phyloP scores from a whole-genome alignment of 805 yeast species.

The Starmerella scarabaei region DNA sequence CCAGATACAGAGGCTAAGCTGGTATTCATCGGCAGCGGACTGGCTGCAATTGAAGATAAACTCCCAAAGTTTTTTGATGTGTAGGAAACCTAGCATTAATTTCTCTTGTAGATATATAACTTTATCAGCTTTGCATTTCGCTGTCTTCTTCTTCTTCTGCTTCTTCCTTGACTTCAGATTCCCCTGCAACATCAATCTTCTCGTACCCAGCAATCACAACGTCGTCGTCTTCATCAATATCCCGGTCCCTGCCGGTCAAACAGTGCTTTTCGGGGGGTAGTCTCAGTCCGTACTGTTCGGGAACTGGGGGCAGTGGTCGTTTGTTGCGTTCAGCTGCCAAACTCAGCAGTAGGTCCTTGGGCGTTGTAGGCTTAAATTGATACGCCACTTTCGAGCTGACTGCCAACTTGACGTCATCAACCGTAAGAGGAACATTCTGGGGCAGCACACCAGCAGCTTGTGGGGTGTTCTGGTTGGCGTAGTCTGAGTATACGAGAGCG shows the following conservation, averaged over 20 bases:
- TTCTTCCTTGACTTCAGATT: slow-evolving; percentile 3
- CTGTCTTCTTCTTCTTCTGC: slow-evolving; percentile 2
- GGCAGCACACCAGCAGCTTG: slow-evolving; percentile 29
- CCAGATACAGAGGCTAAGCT: slow-evolving; percentile 40
- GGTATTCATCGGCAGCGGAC: slow-evolving; percentile 63
- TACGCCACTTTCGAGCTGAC: slow-evolving; percentile 89
- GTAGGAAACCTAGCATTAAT: not conserved
- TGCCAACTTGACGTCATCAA: slow-evolving; percentile 85
- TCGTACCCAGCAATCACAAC: slow-evolving; percentile 21
- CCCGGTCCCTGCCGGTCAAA: slow-evolving; percentile 72
- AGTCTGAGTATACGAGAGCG: slow-evolving; percentile 80
- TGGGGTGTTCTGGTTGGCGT: slow-evolving; percentile 30
- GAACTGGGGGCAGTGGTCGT: slow-evolving; percentile 78
- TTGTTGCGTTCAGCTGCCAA: slow-evolving; percentile 86
- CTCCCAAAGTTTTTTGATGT: not conserved
- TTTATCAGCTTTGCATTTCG: not conserved
- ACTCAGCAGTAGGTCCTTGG: slow-evolving; percentile 80
- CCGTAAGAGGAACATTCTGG: slow-evolving; percentile 42
- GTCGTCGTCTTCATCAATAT: slow-evolving; percentile 38
- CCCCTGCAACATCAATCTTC: slow-evolving; percentile 6
- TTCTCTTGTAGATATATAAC: not conserved
- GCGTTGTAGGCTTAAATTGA: slow-evolving; percentile 92
- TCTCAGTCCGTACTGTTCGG: slow-evolving; percentile 82
- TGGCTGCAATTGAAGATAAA: too few species aligned
- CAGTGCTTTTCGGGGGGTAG: slow-evolving; percentile 97